phyloP scores from a whole-genome alignment of 352 stramenopile species.

The Elongisporangium prolatum region DNA sequence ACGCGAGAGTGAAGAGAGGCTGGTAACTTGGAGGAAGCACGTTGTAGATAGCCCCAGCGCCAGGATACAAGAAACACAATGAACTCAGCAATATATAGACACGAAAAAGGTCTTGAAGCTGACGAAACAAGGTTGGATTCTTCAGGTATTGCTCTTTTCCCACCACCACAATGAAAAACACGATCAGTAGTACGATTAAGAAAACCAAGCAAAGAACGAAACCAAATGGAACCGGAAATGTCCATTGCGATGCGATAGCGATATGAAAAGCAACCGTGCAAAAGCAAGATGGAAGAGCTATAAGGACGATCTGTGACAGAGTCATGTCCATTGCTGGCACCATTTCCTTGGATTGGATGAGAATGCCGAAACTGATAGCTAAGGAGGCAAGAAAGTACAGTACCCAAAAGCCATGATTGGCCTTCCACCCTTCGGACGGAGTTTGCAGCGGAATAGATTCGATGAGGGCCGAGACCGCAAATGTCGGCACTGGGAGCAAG shows the following conservation, averaged over 20 bases:
- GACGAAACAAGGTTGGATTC: background rate
- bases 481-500: conserved; percentile 9
- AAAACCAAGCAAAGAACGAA: too few relatives aligned
- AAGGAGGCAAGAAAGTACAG: conserved; percentile 1
- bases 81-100: conserved; percentile 5
- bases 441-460: conserved; percentile 13
- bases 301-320: too few relatives aligned
- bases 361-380: background rate
- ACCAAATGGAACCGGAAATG: conserved; percentile 19
- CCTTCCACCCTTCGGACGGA: conserved; percentile 1
- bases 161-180: too few relatives aligned
- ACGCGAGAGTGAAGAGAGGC: conserved; percentile 14
- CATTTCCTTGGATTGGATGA: too few relatives aligned
- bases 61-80: conserved; percentile 19
- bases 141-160: too few relatives aligned
- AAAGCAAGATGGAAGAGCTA: background rate
- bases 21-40: too few relatives aligned
- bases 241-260: conserved; percentile 2
- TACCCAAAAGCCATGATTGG: conserved; percentile 21
- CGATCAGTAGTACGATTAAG: too few relatives aligned
- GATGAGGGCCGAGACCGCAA: background rate
- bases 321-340: too few relatives aligned
- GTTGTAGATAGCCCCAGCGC: background rate
- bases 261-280: too few relatives aligned
- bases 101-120: conserved; percentile 8